These are phyloP conservation scores for Batkoa obscura DNA, from an alignment of 371 early-diverging fungal species.

Conservation along the genomic window DNA sequence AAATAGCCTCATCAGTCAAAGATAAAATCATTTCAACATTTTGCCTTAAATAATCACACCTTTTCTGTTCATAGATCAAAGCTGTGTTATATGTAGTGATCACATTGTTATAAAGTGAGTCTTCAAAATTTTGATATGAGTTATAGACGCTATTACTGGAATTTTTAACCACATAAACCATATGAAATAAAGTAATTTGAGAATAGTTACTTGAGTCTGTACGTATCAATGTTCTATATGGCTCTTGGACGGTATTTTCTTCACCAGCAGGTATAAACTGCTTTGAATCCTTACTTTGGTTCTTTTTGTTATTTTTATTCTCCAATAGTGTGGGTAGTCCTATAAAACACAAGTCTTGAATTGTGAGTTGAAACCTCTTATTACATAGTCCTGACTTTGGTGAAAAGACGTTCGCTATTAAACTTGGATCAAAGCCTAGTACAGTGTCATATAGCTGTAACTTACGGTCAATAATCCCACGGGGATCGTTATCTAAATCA, in stretches of 20 bases:
- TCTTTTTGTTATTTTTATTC: too few relatives aligned
- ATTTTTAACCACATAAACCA: slow-evolving; percentile 39
- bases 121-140: background rate
- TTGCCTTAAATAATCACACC: slow-evolving; percentile 54
- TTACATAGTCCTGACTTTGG: background rate
- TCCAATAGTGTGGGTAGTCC: background rate
- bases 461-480: too few relatives aligned
- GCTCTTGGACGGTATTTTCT: too few relatives aligned
- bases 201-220: background rate
- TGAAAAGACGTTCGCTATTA: slow-evolving; percentile 1
- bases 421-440: background rate
- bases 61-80: slow-evolving; percentile 59
- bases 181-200: slow-evolving; percentile 59
- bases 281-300: too few relatives aligned
- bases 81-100: slow-evolving; percentile 31
- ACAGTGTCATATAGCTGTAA: background rate
- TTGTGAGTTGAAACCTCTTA: background rate
- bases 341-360: background rate
- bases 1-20: slow-evolving; percentile 28
- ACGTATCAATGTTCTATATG: too few relatives aligned
- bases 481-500: too few relatives aligned
- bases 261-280: too few relatives aligned
- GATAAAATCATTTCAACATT: slow-evolving; percentile 53
- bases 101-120: background rate
- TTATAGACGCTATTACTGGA: background rate